Evolutionary conservation across 768 basidiomycete genomes (phyloP), one percentile per base, ranked within the genome.

Genomic region (Lactarius quietus): DNA sequence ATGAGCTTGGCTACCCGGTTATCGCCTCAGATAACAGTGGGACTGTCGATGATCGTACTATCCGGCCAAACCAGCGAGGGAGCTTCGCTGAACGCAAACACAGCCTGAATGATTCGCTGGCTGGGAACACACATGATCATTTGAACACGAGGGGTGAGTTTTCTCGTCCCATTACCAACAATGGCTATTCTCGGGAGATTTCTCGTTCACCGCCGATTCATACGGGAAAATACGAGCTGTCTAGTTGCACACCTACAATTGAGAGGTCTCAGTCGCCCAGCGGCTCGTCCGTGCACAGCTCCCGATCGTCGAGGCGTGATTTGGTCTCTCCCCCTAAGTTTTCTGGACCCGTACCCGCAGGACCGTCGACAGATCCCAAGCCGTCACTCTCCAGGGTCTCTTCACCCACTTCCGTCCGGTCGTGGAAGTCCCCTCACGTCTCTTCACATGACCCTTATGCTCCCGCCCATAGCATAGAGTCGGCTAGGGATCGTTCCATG

Each of bases 401-500:
- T 57, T 63, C 75, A n/a, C 66, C 70, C 23, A 60, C 52, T 29
- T 65, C 66, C 56, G 58, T 59, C 45, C 58, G 60, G 33, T 70
- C 66, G 36, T 65, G 48, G 63, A 68, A 64, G 36, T 61, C 66
- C 15, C 41, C 70, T 7, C 60, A 45, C 4, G 66, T 36, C 53
- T 58, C 66, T 45, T 52, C 62, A 6, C 38, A 53, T 43, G 72
- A 72, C 61, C 70, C 71, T 3, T 71, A 74, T 43, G 63, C 71
- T 18, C 70, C 72, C 51, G 7, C 41, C 29, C 41, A 29, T 33
- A 51, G 12, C 39, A 38, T 48, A 29, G 62, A 51, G 23, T 51
- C 31, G 1, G 53, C 64, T 15, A 55, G 69, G 33, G 67, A 68
- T 26, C 78, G 81, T 38, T 81, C 83, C 8, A 69, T 74, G 58